Evolutionary conservation across 1,284 basidiomycete species (phyloP).

Genomic region (Tylopilus orsonianus): DNA sequence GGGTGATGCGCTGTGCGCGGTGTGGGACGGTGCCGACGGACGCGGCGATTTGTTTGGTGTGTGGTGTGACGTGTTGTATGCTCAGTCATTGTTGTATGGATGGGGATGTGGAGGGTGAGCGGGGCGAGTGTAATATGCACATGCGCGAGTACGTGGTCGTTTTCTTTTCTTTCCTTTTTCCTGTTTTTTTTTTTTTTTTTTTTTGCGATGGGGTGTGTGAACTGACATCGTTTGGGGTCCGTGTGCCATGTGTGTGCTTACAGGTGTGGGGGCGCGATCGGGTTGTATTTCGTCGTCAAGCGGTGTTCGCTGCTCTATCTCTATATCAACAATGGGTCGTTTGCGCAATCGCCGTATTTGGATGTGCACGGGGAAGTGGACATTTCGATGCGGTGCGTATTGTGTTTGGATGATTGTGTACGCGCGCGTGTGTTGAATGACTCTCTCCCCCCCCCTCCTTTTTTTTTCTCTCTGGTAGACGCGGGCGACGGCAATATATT

Average conservation of each 20-base stretch:
- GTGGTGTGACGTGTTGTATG: conserved; percentile 87
- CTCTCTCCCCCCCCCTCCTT: no score
- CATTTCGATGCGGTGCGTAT: conserved; percentile 91
- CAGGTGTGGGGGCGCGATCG: conserved; percentile 85
- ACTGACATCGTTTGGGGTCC: no score
- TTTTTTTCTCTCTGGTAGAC: conserved; percentile 41
- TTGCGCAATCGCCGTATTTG: conserved; percentile 88
- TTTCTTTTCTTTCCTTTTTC: conserved; percentile 1
- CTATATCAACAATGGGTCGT: conserved; percentile 87
- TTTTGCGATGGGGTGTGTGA: no score
- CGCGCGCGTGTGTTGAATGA: no score
- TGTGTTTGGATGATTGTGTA: no score
- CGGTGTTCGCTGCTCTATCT: conserved; percentile 92
- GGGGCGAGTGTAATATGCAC: conserved; percentile 93
- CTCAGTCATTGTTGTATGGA: conserved; percentile 93
- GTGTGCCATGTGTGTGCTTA: no score
- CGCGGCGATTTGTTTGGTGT: conserved; percentile 91
- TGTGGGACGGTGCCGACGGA: conserved; percentile 84
- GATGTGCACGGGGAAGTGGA: conserved; percentile 96
- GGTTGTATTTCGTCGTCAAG: conserved; percentile 91
- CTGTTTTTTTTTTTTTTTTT: background rate
- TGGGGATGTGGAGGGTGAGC: conserved; percentile 56
- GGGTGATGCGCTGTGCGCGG: conserved; percentile 69
- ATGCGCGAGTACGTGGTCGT: conserved; percentile 78
- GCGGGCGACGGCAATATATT: conserved; percentile 86